Evolutionary conservation across 164 flowering plant genomes (phyloP).

Genomic region (Annona squamosa): DNA sequence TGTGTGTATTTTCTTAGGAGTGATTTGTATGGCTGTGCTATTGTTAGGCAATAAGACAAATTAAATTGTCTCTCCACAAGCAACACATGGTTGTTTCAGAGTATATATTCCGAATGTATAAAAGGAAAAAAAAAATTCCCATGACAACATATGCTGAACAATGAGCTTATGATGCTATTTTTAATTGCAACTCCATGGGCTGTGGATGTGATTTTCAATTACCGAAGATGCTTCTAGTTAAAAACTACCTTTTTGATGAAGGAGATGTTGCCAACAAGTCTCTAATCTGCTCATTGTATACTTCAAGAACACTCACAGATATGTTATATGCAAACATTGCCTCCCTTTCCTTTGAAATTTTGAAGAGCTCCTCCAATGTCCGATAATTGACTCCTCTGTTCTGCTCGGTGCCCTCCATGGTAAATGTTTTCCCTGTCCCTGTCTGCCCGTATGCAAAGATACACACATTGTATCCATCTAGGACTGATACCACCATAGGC

Average conservation of each 20-base stretch:
- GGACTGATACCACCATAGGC: conserved; percentile 71
- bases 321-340: conserved; percentile 50
- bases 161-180: too few species aligned
- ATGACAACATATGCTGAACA: too few species aligned
- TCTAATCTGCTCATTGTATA: conserved; percentile 86
- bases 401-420: conserved; percentile 81
- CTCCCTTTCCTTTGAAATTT: conserved; percentile 47
- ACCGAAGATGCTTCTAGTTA: neutral
- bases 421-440: conserved; percentile 91
- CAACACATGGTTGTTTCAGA: too few species aligned
- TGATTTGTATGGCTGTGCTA: too few species aligned
- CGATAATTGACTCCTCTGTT: conserved; percentile 84
- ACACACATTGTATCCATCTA: conserved; percentile 92
- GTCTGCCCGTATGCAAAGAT: conserved; percentile 96
- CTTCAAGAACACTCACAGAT: conserved; percentile 89
- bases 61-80: too few species aligned
- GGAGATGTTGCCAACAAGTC: conserved; percentile 67
- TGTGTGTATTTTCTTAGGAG: too few species aligned
- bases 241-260: conserved; percentile 54
- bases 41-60: too few species aligned
- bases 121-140: too few species aligned
- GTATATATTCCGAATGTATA: too few species aligned
- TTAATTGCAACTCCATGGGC: neutral
- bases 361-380: conserved; percentile 68
- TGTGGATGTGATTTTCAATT: neutral